Percentiles rank a stretch among this genome's conserved stretches.
phyloP scores from a whole-genome alignment of 139 green algal species.

The Chlorella vulgaris region DNA sequence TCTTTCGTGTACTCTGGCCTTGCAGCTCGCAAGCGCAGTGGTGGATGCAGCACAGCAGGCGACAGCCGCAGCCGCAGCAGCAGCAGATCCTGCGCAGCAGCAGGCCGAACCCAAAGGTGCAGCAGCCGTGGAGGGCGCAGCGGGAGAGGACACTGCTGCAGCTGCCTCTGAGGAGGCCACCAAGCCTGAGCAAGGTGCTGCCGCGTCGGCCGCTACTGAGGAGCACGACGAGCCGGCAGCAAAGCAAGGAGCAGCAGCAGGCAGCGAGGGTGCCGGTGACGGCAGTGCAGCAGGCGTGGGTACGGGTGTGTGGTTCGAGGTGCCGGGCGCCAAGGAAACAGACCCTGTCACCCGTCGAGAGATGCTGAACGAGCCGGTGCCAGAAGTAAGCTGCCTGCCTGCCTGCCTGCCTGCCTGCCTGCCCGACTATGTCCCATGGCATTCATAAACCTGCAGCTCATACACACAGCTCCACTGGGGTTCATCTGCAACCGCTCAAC shows the following conservation, averaged over 20 bases:
- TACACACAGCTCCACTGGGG: too few species aligned
- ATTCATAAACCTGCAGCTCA: too few species aligned
- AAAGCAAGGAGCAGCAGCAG: not conserved
- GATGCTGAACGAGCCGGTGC: slow-evolving; percentile 21
- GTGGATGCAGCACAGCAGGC: too few species aligned
- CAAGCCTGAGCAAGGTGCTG: not conserved
- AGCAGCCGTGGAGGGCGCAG: too few species aligned
- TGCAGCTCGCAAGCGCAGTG: too few species aligned
- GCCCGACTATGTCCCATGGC: too few species aligned
- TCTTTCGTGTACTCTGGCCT: too few species aligned
- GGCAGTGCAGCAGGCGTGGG: not conserved
- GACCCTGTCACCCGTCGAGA: not conserved
- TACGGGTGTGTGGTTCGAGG: slow-evolving; percentile 3
- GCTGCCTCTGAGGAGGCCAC: not conserved
- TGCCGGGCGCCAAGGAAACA: not conserved
- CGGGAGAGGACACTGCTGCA: too few species aligned
- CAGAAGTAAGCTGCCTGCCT: not conserved
- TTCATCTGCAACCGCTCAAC: too few species aligned
- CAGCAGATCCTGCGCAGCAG: too few species aligned
- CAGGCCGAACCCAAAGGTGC: too few species aligned
- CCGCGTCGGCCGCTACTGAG: not conserved
- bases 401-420: not conserved
- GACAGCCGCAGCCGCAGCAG: too few species aligned
- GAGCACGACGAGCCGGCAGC: not conserved
- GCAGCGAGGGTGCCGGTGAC: not conserved